Evolutionary conservation across 2,329 filamentous ascomycete genomes (phyloP).

Genomic region (Apiospora sp.): DNA sequence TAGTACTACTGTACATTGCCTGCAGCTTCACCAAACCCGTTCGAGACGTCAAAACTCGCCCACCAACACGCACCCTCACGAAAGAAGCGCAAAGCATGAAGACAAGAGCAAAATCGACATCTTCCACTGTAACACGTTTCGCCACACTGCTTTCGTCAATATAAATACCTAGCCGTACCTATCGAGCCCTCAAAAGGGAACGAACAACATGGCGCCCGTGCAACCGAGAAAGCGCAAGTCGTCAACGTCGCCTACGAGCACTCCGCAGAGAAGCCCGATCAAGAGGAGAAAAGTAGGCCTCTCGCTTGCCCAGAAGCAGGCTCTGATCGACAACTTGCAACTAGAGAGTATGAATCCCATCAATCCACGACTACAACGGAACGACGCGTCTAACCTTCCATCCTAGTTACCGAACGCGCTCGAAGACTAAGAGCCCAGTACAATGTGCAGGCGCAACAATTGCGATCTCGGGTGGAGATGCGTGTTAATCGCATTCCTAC

Average conservation of each 20-base stretch:
- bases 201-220: conserved; percentile 54
- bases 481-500: conserved; percentile 91
- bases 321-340: conserved; percentile 87
- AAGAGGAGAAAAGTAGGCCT: conserved; percentile 69
- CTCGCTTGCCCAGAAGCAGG: conserved; percentile 79
- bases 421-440: conserved; percentile 90
- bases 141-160: not conserved
- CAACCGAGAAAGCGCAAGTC: conserved; percentile 57
- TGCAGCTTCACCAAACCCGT: conserved; percentile 19
- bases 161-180: not conserved
- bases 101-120: not conserved
- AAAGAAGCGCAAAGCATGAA: not conserved
- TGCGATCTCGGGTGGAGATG: conserved; percentile 87
- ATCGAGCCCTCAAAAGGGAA: not conserved
- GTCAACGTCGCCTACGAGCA: conserved; percentile 45
- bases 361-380: not conserved
- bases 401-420: conserved; percentile 51
- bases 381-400: conserved; percentile 11
- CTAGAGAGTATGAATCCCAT: conserved; percentile 73
- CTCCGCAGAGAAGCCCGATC: conserved; percentile 63
- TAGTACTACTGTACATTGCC: conserved; percentile 22
- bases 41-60: conserved; percentile 8
- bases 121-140: not conserved
- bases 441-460: conserved; percentile 83
- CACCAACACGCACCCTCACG: conserved; percentile 36